Evolutionary conservation across 208 protist species (phyloP), one percentile per base, ranked within the genome.

Genomic region (Crithidia mellificae): DNA sequence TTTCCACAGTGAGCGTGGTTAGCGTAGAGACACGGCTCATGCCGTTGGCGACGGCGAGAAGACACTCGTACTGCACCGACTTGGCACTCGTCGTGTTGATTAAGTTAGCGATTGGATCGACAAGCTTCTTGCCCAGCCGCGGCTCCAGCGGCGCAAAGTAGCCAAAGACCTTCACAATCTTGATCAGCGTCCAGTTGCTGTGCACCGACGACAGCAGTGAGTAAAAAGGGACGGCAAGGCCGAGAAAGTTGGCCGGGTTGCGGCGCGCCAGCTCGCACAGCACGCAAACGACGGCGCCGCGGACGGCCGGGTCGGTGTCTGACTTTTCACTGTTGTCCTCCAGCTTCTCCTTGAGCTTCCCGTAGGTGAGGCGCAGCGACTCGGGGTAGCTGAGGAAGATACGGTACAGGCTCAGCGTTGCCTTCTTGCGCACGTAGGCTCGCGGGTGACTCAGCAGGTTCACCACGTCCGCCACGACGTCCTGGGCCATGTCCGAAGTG

Each of bases 181-280:
- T 99, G 72, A 99, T 99, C 14, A 99, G 77, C 61, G 98, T 99
- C 98, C 98, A 99, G 87, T 99, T 99, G 87, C 98, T 99, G 52
- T 92, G 84, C 47, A 96, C 78, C 14, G 69, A 88, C 2, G 83
- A 96, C 14, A 99, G 87, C 7, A 99, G 80, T 14, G 97, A 96
- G 78, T 98, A 99, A 52, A 99, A 96, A 19, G 90, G 81, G 5
- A 98, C 97, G 2, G 98, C 98, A 34, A 99, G 88, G n/a, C 95
- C 79, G 4, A 99, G 68, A 66, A 99, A 99, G 81, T 99, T 99
- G 29, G 95, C 90, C 1, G 98, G 98, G 79, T 99, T 99, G 63
- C 98, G 98, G 15, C 96, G 80, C 0, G 98, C 98, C 0, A 99
- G 83, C 82, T 99, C 98, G 77, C 98, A 99, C 64, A 99, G 92